phyloP scores from a whole-genome alignment of 768 basidiomycete species.

The Sporobolomyces pararoseus region DNA sequence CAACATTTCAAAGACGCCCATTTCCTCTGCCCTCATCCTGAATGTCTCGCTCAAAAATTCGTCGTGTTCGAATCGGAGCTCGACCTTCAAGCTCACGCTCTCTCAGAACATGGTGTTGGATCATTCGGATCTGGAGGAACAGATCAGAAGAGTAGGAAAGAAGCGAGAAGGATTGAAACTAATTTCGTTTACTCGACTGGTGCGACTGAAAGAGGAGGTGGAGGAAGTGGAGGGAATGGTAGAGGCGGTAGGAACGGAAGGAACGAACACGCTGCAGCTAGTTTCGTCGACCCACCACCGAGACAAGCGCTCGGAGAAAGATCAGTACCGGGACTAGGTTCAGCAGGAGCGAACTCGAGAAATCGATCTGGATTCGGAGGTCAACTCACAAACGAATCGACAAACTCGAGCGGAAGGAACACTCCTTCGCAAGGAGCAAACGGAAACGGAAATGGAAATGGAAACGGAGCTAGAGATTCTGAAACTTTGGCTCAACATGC shows the following conservation, averaged over 20 bases:
- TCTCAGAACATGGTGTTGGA: constrained; percentile 67
- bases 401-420: not conserved
- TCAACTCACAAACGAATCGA: constrained; percentile 16
- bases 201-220: constrained; percentile 12
- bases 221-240: constrained; percentile 1
- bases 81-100: constrained; percentile 86
- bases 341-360: not conserved
- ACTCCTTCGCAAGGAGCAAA: no score
- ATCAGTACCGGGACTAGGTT: constrained; percentile 42
- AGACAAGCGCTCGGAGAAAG: constrained; percentile 32
- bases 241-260: not conserved
- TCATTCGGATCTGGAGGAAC: constrained; percentile 53
- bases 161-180: constrained; percentile 64
- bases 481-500: constrained; percentile 56
- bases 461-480: not conserved
- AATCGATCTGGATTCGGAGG: constrained; percentile 20
- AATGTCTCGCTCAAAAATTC: constrained; percentile 82
- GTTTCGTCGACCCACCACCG: constrained; percentile 23
- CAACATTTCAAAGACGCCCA: constrained; percentile 71
- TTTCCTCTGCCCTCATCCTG: constrained; percentile 66
- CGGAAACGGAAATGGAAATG: not conserved
- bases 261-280: constrained; percentile 14
- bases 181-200: constrained; percentile 51
- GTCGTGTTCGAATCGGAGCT: constrained; percentile 84
- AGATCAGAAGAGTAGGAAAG: constrained; percentile 65